Percentiles rank a stretch among this genome's conserved stretches.
These are phyloP conservation scores for Rhododendron williamsianum DNA, from an alignment of 148 eudicot genomes.

Conservation along the genomic window DNA sequence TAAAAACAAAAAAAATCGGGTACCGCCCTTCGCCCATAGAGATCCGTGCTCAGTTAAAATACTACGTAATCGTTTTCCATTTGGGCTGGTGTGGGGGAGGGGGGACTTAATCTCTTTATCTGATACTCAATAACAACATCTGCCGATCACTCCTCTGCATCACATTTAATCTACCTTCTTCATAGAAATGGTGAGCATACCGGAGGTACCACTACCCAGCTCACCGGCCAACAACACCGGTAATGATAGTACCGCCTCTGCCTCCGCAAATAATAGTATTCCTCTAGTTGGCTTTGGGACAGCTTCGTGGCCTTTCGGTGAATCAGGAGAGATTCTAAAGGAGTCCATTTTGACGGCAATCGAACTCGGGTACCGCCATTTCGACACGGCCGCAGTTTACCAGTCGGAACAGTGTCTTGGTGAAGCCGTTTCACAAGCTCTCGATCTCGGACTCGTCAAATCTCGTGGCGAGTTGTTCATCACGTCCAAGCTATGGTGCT, in stretches of 20 bases:
- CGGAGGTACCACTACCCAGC: neutral
- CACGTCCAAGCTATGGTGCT: conserved; percentile 21
- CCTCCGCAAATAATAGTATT: neutral
- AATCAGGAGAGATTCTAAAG: conserved; percentile 1
- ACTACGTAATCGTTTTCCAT: too few relatives aligned
- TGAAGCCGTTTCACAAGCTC: conserved; percentile 20
- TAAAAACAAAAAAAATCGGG: too few relatives aligned
- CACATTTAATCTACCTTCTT: too few relatives aligned
- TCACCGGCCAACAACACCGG: neutral
- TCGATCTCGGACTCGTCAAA: neutral
- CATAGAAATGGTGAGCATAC: neutral
- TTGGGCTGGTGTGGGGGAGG: too few relatives aligned
- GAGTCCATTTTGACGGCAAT: conserved; percentile 12
- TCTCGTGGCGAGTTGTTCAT: conserved; percentile 1
- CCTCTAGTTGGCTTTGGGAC: conserved; percentile 16
- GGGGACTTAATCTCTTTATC: too few relatives aligned
- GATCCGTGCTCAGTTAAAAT: too few relatives aligned
- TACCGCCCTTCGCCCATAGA: too few relatives aligned
- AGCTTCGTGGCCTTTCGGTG: conserved; percentile 1
- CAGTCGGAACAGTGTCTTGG: conserved; percentile 9
- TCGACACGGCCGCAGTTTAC: conserved; percentile 20
- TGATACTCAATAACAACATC: too few relatives aligned
- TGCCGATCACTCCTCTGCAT: too few relatives aligned
- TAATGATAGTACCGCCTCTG: too few relatives aligned
- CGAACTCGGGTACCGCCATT: conserved; percentile 18